phyloP scores from a whole-genome alignment of 2,329 filamentous ascomycete genomes.

The Lachnellula cervina region DNA sequence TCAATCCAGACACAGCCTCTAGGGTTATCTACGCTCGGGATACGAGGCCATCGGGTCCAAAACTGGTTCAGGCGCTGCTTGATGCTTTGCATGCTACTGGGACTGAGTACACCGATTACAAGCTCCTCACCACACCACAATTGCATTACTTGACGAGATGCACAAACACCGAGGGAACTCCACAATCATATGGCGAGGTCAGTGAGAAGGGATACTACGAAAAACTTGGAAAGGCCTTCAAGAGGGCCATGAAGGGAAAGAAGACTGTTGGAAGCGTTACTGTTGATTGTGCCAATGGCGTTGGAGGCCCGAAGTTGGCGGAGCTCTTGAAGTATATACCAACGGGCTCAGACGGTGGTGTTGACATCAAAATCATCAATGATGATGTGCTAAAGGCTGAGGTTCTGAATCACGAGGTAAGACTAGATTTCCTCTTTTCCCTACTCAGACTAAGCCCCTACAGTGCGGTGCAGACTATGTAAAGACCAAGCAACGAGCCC shows the following conservation, averaged over 20 bases:
- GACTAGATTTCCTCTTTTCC: conserved; percentile 22
- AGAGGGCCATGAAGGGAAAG: conserved; percentile 71
- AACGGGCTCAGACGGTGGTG: conserved; percentile 56
- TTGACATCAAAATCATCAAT: conserved; percentile 85
- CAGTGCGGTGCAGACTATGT: conserved; percentile 94
- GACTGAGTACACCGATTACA: conserved; percentile 75
- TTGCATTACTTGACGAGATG: conserved; percentile 94
- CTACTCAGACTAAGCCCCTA: conserved; percentile 13
- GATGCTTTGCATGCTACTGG: conserved; percentile 74
- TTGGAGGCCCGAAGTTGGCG: conserved; percentile 84
- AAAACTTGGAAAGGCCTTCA: conserved; percentile 83
- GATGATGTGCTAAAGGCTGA: conserved; percentile 90
- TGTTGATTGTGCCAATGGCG: conserved; percentile 95
- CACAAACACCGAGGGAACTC: conserved; percentile 85
- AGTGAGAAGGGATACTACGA: conserved; percentile 93
- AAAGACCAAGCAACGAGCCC: conserved; percentile 92
- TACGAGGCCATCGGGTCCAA: conserved; percentile 86
- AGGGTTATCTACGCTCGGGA: conserved; percentile 88
- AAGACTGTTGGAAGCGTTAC: conserved; percentile 70
- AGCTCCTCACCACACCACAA: conserved; percentile 93
- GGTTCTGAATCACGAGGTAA: conserved; percentile 79
- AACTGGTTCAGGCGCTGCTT: conserved; percentile 71
- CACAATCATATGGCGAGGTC: conserved; percentile 80
- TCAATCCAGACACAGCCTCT: conserved; percentile 65
- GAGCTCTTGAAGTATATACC: conserved; percentile 83